These are phyloP conservation scores for Nicotiana noctiflora DNA, from an alignment of 257 asterid species.

Conservation along the genomic window DNA sequence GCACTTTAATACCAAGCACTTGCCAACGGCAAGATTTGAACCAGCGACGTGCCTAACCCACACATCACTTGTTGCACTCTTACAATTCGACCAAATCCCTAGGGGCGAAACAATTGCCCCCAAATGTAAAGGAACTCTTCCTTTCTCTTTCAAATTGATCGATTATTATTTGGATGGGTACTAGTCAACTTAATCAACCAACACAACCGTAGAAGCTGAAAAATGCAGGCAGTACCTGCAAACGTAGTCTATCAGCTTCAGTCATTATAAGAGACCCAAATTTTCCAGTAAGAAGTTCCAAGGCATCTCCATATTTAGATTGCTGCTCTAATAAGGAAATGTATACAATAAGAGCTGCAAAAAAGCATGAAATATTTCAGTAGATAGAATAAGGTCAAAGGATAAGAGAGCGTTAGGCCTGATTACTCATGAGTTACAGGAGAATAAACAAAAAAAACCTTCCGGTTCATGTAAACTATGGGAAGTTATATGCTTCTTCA, in stretches of 20 bases:
- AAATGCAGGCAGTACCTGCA: conserved; percentile 66
- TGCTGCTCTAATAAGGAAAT: conserved; percentile 85
- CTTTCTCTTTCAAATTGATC: not conserved
- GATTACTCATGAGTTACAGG: conserved; percentile 17
- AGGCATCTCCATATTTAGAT: conserved; percentile 71
- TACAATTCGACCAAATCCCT: not conserved
- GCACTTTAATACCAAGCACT: not conserved
- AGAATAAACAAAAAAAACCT: conserved; percentile 41
- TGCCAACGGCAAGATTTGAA: not conserved
- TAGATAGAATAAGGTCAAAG: conserved; percentile 12
- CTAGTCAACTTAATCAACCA: not conserved
- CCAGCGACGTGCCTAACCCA: not conserved
- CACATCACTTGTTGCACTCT: not conserved
- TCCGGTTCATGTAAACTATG: conserved; percentile 94
- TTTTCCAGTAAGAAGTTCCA: conserved; percentile 77
- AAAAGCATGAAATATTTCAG: conserved; percentile 30
- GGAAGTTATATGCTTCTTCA: conserved; percentile 88
- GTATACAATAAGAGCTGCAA: conserved; percentile 90
- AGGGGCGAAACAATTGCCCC: not conserved
- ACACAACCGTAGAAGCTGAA: not conserved
- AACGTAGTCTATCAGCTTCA: conserved; percentile 80
- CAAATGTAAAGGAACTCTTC: conserved; percentile 4
- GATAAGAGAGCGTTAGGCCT: conserved; percentile 6
- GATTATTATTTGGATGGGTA: not conserved
- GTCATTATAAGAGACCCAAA: conserved; percentile 90